Evolutionary conservation across 164 flowering plant species (phyloP), one percentile per base, ranked within the genome.

Genomic region (Vitis rupestris): DNA sequence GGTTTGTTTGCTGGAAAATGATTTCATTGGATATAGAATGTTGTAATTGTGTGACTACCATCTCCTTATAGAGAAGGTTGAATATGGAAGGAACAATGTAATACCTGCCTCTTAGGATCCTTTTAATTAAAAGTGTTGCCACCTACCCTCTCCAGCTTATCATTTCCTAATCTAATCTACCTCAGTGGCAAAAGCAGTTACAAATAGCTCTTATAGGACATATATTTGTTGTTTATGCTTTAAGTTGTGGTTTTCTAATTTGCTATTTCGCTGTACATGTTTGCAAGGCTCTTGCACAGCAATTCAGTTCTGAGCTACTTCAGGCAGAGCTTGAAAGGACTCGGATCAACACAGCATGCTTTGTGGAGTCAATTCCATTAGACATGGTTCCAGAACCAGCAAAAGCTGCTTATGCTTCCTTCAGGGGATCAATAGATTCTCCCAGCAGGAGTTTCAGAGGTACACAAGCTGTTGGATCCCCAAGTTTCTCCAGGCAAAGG

Each of bases 261-360:
- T 10, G 59, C 2, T 27, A 61, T 44, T 57, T 4, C 49, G 23
- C 52, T 44, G 11, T 2, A 48, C 47, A 47, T 64, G 0, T 44
- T 13, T 72, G 48, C 30, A 58, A 93, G 99, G 97, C 97, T 60
- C 93, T 90, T 54, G 95, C 97, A 6, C 97, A 96, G 82, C 98
- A 93, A 75, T 93, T 73, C 70, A 86, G 94, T 71, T 72, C 94
- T 1, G 99, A 96, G 65, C 82, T 96, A 61, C 97, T 96, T 63
- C 92, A 90, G 74, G 61, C 79, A 16, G 99, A 93, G 76, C 92
- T 93, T 2, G 97, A 93, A 77, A 83, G 97, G 76, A 96, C 99
- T 49, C 92, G 94, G 7, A 77, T 96, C 47, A 96, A 96, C 74
- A 85, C 97, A 2, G 92, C 98, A 62, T 95, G 99, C 76, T 95